phyloP scores from a whole-genome alignment of 1,139 yeast genomes.

The Meyerozyma guilliermondii region DNA sequence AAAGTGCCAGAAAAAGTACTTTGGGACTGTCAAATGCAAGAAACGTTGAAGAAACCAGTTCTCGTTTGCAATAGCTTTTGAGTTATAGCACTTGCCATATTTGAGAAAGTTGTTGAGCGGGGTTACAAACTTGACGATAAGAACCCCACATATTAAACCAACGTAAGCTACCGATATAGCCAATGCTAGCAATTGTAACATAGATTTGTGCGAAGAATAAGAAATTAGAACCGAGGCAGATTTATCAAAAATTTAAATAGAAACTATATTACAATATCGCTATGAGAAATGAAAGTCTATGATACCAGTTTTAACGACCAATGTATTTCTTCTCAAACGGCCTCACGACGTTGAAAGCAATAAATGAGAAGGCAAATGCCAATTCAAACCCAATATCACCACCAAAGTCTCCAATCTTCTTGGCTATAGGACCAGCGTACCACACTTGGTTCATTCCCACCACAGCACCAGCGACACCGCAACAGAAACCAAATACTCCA shows the following conservation, averaged over 20 bases:
- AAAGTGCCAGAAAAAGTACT: slow-evolving; percentile 44
- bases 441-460: slow-evolving; percentile 84
- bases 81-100: slow-evolving; percentile 19
- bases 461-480: slow-evolving; percentile 83
- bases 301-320: slow-evolving; percentile 33
- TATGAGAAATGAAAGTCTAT: not conserved
- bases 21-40: slow-evolving; percentile 37
- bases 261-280: not conserved
- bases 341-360: slow-evolving; percentile 58
- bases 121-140: not conserved
- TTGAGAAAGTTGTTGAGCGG: slow-evolving; percentile 7
- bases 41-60: slow-evolving; percentile 2
- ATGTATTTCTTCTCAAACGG: slow-evolving; percentile 66
- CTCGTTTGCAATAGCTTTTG: not conserved
- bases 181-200: not conserved
- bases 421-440: slow-evolving; percentile 70
- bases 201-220: not conserved
- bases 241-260: not conserved
- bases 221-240: not conserved
- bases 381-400: slow-evolving; percentile 90
- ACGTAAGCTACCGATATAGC: not conserved
- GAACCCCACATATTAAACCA: not conserved
- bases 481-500: slow-evolving; percentile 70
- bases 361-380: slow-evolving; percentile 62
- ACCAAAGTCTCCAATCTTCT: slow-evolving; percentile 58